These are phyloP conservation scores for Rhizopogon vulgaris DNA, from an alignment of 768 basidiomycete genomes.

Conservation along the genomic window DNA sequence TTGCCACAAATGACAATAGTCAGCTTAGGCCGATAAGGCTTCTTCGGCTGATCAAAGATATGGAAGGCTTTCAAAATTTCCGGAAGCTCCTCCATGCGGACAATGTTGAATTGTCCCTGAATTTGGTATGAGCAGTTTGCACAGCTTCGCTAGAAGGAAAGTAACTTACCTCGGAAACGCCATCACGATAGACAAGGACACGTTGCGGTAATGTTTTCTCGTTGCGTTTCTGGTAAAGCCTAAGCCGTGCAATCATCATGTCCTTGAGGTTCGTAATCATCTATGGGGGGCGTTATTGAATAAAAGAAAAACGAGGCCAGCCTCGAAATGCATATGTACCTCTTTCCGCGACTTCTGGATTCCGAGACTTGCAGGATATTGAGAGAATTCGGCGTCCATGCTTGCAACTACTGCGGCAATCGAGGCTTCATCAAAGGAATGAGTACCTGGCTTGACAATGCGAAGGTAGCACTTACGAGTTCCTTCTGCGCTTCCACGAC, in stretches of 20 bases:
- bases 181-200: slow-evolving; percentile 55
- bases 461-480: slow-evolving; percentile 26
- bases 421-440: slow-evolving; percentile 26
- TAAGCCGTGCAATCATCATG: slow-evolving; percentile 47
- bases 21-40: slow-evolving; percentile 38
- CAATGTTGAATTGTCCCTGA: slow-evolving; percentile 44
- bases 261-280: slow-evolving; percentile 43
- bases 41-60: slow-evolving; percentile 28
- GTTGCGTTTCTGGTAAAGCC: slow-evolving; percentile 28
- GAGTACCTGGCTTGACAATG: neutral
- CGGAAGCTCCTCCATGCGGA: slow-evolving; percentile 38
- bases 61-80: slow-evolving; percentile 37
- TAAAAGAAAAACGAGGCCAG: too few species aligned
- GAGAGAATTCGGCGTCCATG: slow-evolving; percentile 35
- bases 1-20: slow-evolving; percentile 53
- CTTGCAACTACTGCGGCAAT: slow-evolving; percentile 52
- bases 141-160: neutral
- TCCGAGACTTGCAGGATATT: slow-evolving; percentile 44
- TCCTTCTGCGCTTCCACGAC: slow-evolving; percentile 56
- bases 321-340: slow-evolving; percentile 29
- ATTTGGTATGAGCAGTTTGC: slow-evolving; percentile 9
- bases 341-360: slow-evolving; percentile 63
- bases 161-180: slow-evolving; percentile 76
- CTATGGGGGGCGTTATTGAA: slow-evolving; percentile 8
- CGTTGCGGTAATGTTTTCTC: slow-evolving; percentile 36